Evolutionary conservation across 2,329 filamentous ascomycete genomes (phyloP).

Genomic region (Harringtonia lauricola): DNA sequence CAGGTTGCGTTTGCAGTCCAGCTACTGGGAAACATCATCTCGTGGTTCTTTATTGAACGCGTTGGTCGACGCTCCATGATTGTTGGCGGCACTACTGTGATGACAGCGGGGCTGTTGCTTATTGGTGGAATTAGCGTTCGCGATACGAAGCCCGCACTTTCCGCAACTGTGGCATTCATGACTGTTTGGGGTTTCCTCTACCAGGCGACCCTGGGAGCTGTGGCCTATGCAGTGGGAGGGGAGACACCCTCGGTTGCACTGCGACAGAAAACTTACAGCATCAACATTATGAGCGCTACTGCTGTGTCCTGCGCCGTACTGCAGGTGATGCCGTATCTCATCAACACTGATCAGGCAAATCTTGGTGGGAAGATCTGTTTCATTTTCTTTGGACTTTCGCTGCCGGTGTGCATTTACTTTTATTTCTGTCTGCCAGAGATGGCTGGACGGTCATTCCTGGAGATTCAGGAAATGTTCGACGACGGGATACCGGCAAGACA

Average conservation of each 20-base stretch:
- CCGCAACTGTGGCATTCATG: slow-evolving; percentile 18
- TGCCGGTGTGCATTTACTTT: slow-evolving; percentile 16
- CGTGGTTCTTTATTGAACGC: slow-evolving; percentile 19
- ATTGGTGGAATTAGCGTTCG: slow-evolving; percentile 21
- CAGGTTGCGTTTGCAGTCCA: slow-evolving; percentile 19
- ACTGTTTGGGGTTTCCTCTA: slow-evolving; percentile 16
- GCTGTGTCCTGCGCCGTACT: slow-evolving; percentile 18
- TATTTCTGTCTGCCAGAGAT: slow-evolving; percentile 14
- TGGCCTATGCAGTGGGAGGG: slow-evolving; percentile 19
- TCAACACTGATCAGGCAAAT: slow-evolving; percentile 20
- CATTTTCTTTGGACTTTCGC: slow-evolving; percentile 19
- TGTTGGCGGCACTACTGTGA: slow-evolving; percentile 16
- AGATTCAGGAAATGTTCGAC: slow-evolving; percentile 14
- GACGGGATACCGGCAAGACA: slow-evolving; percentile 9
- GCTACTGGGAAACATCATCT: slow-evolving; percentile 18
- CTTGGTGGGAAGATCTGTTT: slow-evolving; percentile 22
- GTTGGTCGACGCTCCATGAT: slow-evolving; percentile 19
- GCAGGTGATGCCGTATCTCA: slow-evolving; percentile 19
- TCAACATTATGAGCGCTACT: slow-evolving; percentile 21
- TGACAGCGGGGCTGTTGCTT: slow-evolving; percentile 18
- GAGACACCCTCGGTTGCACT: slow-evolving; percentile 19
- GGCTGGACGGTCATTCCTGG: slow-evolving; percentile 12
- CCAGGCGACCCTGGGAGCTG: slow-evolving; percentile 18
- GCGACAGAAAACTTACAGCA: slow-evolving; percentile 21
- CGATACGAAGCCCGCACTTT: slow-evolving; percentile 11